These are phyloP conservation scores for Salix arbutifolia DNA, from an alignment of 345 rosid species.

Conservation along the genomic window DNA sequence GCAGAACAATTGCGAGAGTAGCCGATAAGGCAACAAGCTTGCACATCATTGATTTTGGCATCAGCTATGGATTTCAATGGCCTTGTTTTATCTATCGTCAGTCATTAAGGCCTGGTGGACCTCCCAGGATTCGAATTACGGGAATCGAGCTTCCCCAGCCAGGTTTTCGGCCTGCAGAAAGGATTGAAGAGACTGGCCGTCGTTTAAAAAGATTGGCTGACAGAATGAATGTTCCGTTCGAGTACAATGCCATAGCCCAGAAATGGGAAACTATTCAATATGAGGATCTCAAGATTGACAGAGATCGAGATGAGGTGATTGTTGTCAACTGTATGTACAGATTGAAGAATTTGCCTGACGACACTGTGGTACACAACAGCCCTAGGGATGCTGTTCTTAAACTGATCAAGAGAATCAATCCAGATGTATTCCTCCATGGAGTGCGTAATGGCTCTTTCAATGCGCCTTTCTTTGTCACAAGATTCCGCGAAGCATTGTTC, in stretches of 20 bases:
- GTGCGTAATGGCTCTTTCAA: constrained; percentile 54
- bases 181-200: constrained; percentile 65
- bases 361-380: constrained; percentile 45
- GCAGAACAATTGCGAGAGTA: constrained; percentile 40
- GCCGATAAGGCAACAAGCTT: constrained; percentile 48
- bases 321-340: constrained; percentile 57
- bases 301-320: constrained; percentile 45
- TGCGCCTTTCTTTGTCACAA: constrained; percentile 62
- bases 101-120: constrained; percentile 39
- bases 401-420: constrained; percentile 51
- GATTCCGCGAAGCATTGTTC: constrained; percentile 69
- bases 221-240: constrained; percentile 54
- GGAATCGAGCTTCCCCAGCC: constrained; percentile 83
- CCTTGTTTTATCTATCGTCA: constrained; percentile 66
- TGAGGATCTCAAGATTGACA: constrained; percentile 55
- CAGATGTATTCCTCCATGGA: constrained; percentile 61
- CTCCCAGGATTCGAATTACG: constrained; percentile 63
- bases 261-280: constrained; percentile 70
- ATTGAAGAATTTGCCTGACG: constrained; percentile 60
- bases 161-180: constrained; percentile 65
- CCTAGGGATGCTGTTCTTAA: constrained; percentile 61
- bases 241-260: constrained; percentile 54
- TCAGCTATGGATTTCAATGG: constrained; percentile 83
- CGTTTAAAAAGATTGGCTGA: constrained; percentile 55
- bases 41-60: constrained; percentile 77